A percentile compares a stretch with the other conserved stretches of the same genome.
Evolutionary conservation across 805 yeast genomes (phyloP).

Genomic region (Candida easanensis): DNA sequence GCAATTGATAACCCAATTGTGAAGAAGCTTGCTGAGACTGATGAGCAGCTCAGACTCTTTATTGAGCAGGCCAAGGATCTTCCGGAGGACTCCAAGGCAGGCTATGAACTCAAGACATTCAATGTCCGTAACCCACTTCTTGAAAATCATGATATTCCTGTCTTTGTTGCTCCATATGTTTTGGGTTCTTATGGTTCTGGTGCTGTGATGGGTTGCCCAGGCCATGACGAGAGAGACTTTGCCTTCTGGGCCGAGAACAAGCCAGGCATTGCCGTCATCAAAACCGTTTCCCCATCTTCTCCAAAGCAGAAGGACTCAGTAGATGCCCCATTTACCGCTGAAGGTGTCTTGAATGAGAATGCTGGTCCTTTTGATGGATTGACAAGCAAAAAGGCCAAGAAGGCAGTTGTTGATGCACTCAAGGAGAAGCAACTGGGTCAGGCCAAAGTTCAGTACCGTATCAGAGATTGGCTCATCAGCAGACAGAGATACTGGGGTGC

Average conservation of each 20-base stretch:
- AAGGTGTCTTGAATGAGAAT: slow-evolving; percentile 47
- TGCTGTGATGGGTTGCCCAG: slow-evolving; percentile 98
- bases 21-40: slow-evolving; percentile 32
- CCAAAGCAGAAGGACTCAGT: slow-evolving; percentile 9
- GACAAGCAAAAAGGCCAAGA: slow-evolving; percentile 47
- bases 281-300: slow-evolving; percentile 20
- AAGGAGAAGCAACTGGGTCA: slow-evolving; percentile 40
- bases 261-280: slow-evolving; percentile 33
- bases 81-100: slow-evolving; percentile 53
- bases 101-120: slow-evolving; percentile 47
- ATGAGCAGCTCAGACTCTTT: slow-evolving; percentile 45
- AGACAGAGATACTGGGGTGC: slow-evolving; percentile 99
- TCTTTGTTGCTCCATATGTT: slow-evolving; percentile 90
- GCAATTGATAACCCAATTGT: slow-evolving; percentile 70
- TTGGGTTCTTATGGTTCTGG: slow-evolving; percentile 82
- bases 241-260: slow-evolving; percentile 73
- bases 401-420: slow-evolving; percentile 43
- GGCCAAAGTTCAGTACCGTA: slow-evolving; percentile 49
- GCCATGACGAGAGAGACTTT: slow-evolving; percentile 81
- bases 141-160: slow-evolving; percentile 50
- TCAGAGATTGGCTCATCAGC: slow-evolving; percentile 93
- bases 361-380: slow-evolving; percentile 53
- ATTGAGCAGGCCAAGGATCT: slow-evolving; percentile 36
- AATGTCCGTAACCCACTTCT: slow-evolving; percentile 60
- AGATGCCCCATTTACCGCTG: slow-evolving; percentile 36